phyloP scores from a whole-genome alignment of 2,329 filamentous ascomycete species.

The Westerdykella aurantiaca region DNA sequence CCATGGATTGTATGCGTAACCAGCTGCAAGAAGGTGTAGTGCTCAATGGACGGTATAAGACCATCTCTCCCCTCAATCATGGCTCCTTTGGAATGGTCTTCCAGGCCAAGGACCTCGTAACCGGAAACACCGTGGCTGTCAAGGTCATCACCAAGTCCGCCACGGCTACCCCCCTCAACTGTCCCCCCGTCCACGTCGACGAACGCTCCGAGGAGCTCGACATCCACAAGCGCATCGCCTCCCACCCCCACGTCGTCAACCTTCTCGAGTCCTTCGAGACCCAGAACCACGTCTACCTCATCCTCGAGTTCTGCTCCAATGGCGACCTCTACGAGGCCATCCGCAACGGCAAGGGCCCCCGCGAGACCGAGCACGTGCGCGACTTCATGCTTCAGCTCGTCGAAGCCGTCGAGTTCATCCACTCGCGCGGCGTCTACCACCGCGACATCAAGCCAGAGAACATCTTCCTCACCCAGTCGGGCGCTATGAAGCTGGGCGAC shows the following conservation, averaged over 20 bases:
- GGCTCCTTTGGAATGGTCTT: constrained; percentile 99
- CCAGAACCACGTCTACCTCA: constrained; percentile 79
- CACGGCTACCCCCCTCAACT: constrained; percentile 49
- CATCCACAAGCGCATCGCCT: constrained; percentile 71
- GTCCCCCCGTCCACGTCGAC: constrained; percentile 65
- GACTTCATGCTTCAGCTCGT: constrained; percentile 96
- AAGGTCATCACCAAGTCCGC: constrained; percentile 89
- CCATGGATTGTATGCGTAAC: constrained; percentile 82
- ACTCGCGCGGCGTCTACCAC: constrained; percentile 86
- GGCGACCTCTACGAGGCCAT: constrained; percentile 98
- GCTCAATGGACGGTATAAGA: constrained; percentile 84
- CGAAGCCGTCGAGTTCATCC: constrained; percentile 82
- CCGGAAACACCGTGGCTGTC: constrained; percentile 78
- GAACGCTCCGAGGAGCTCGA: constrained; percentile 76
- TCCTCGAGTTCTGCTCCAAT: constrained; percentile 90
- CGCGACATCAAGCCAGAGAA: constrained; percentile 99
- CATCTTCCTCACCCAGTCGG: constrained; percentile 84
- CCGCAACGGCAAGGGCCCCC: constrained; percentile 74
- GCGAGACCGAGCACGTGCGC: constrained; percentile 94
- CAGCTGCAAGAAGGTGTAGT: constrained; percentile 73
- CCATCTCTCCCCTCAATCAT: constrained; percentile 91
- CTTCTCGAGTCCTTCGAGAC: constrained; percentile 89
- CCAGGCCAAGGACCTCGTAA: constrained; percentile 73
- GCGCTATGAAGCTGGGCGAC: constrained; percentile 92
- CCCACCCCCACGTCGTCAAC: constrained; percentile 90